Evolutionary conservation across 2,329 filamentous ascomycete species (phyloP), one percentile per base, ranked within the genome.

Genomic region (Curvularia sp.): DNA sequence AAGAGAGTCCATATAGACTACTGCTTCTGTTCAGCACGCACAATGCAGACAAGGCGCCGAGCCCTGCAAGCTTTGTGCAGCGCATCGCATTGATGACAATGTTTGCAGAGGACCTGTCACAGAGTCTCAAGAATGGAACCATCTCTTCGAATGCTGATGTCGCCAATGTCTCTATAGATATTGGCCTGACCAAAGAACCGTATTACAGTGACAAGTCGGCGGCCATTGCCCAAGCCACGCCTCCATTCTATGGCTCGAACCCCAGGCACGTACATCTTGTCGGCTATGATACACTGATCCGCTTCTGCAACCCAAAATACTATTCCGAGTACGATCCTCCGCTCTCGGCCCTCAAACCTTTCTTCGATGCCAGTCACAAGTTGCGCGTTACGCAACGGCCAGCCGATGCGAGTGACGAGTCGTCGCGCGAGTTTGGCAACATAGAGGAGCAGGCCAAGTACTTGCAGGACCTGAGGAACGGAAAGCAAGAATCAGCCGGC

Each of bases 211-310:
- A 89, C 69, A 94, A 94, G 77, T 86, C 86, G 7, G 65, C 70
- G 12, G 86, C 85, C 1, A 86, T 93, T 27, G 78, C 80, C 0
- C 78, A 79, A 52, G 70, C 64, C 41, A 55, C 42, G 12, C 70
- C 77, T 15, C 71, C 68, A 3, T 63, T 74, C 25, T 79, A 78
- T 60, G 68, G 77, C 0, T 69, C 69, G 18, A 61, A 69, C 7
- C 78, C 80, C 0, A 70, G 57, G 52, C 89, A 92, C 67, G 78
- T 90, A 3, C 91, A 91, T 68, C 83, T 93, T 2, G 84, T 87
- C 1, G 91, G 91, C 27, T 94, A 87, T 72, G 91, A 94, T 68
- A 94, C 91, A 0, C 78, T 93, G 6, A 86, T 89, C 15, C 84
- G 91, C 19, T 86, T 94, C 51, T 85, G 91, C 53, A 81, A 90